Conservation (phyloP, 75 land plant genomes). For the Cupressus sempervirens region DNA sequence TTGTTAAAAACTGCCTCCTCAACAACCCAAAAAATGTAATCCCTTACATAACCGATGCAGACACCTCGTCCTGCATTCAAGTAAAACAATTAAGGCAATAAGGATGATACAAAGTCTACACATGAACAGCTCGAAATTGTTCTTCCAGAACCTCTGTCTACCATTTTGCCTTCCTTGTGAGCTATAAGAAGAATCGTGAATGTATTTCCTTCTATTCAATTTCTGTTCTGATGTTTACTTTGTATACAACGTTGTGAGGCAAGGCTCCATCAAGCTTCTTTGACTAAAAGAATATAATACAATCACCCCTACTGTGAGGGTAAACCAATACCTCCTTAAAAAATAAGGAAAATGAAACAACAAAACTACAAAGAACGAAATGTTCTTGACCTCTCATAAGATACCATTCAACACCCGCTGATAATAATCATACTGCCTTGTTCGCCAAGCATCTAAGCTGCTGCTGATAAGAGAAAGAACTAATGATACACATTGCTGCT, state of each 20-base stretch:
- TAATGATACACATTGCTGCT: constrained; percentile 98
- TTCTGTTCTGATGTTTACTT: neutral
- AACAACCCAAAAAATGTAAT: constrained; percentile 9
- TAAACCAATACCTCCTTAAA: neutral
- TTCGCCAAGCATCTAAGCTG: constrained; percentile 99
- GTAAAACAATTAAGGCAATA: neutral
- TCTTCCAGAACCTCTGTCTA: constrained; percentile 3
- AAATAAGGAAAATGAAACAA: neutral
- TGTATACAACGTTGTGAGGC: constrained; percentile 3
- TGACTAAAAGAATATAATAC: constrained; percentile 1
- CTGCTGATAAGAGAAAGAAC: constrained; percentile 95
- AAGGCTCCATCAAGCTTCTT: neutral
- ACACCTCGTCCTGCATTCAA: constrained; percentile 3
- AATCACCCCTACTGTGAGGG: neutral
- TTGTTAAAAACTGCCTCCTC: neutral
- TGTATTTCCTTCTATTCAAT: neutral
- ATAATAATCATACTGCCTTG: constrained; percentile 98
- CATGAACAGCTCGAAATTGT: neutral
- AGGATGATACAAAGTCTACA: constrained; percentile 1
- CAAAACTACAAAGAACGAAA: constrained; percentile 1
- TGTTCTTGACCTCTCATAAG: constrained; percentile 42
- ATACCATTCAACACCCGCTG: constrained; percentile 98
- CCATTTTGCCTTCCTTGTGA: constrained; percentile 3
- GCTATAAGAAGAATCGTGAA: neutral
- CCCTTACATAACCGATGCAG: constrained; percentile 5